Evolutionary conservation across 2,329 filamentous ascomycete species (phyloP).

Genomic region (Sporothrix variecibatus): DNA sequence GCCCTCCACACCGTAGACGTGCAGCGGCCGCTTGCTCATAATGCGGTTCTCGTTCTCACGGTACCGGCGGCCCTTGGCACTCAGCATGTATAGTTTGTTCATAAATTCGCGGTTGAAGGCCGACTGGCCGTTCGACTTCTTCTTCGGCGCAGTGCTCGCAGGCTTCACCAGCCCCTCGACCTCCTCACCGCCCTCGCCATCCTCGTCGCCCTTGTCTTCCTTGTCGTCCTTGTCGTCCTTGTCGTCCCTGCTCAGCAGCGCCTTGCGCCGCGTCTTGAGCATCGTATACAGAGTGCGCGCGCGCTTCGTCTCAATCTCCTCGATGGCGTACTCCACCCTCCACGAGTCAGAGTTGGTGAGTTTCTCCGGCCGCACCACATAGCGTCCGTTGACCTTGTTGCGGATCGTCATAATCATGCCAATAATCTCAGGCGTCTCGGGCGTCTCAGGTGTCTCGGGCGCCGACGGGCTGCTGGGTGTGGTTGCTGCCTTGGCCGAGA

Average conservation of each 20-base stretch:
- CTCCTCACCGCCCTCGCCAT: background rate
- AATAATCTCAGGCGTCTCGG: conserved; percentile 49
- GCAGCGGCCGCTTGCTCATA: conserved; percentile 50
- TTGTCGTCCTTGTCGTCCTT: background rate
- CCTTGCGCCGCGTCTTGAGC: conserved; percentile 27
- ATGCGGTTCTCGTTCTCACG: conserved; percentile 44
- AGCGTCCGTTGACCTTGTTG: conserved; percentile 69
- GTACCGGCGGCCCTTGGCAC: conserved; percentile 28
- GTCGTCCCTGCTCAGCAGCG: conserved; percentile 17
- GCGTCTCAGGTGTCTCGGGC: background rate
- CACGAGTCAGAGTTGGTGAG: conserved; percentile 55
- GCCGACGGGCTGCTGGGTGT: background rate
- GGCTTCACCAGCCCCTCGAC: background rate
- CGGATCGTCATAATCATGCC: conserved; percentile 68
- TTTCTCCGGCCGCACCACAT: conserved; percentile 61
- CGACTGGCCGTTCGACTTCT: background rate
- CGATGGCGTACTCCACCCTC: conserved; percentile 76
- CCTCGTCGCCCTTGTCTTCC: background rate
- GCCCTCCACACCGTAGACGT: conserved; percentile 49
- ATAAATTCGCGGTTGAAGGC: conserved; percentile 30
- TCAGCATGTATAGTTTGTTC: conserved; percentile 28
- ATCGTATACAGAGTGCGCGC: conserved; percentile 27
- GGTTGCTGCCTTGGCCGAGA: conserved; percentile 3
- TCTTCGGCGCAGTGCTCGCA: background rate
- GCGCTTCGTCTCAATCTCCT: conserved; percentile 40